Percentiles rank a stretch among this genome's conserved stretches.
Evolutionary conservation across 2,329 filamentous ascomycete genomes (phyloP).

Genomic region (Cryphonectria nitschkei): DNA sequence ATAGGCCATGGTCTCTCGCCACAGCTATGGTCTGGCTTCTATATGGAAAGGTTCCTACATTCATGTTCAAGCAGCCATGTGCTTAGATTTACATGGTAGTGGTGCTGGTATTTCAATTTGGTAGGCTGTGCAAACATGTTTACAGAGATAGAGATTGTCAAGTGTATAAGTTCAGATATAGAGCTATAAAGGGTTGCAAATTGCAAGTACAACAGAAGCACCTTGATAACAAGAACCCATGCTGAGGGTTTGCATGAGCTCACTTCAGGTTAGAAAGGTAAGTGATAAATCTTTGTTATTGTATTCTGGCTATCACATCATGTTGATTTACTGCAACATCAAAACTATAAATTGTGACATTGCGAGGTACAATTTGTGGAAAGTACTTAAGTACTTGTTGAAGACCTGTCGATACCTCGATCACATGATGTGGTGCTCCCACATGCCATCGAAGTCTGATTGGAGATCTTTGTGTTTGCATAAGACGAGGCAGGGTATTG

Average conservation of each 20-base stretch:
- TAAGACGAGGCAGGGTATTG: background rate
- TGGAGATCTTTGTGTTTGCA: background rate
- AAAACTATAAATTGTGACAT: background rate
- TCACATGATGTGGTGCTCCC: background rate
- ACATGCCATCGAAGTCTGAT: background rate
- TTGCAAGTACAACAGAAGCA: no score
- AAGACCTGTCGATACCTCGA: background rate
- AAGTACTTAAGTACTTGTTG: background rate
- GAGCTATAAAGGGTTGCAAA: no score
- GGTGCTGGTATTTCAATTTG: background rate
- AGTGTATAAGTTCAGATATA: no score
- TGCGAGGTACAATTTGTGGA: background rate
- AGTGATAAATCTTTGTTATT: background rate
- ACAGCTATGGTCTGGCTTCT: background rate
- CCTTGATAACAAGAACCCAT: background rate
- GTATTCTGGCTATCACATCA: background rate
- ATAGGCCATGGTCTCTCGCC: background rate
- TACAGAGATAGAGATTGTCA: background rate
- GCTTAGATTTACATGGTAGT: no score
- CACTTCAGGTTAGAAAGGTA: background rate
- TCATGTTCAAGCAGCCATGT: no score
- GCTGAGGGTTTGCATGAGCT: background rate
- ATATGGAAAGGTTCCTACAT: background rate
- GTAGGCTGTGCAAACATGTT: background rate
- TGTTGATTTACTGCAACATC: background rate